Evolutionary conservation across 352 stramenopile species (phyloP).

Genomic region (Aphanomyces invadans): DNA sequence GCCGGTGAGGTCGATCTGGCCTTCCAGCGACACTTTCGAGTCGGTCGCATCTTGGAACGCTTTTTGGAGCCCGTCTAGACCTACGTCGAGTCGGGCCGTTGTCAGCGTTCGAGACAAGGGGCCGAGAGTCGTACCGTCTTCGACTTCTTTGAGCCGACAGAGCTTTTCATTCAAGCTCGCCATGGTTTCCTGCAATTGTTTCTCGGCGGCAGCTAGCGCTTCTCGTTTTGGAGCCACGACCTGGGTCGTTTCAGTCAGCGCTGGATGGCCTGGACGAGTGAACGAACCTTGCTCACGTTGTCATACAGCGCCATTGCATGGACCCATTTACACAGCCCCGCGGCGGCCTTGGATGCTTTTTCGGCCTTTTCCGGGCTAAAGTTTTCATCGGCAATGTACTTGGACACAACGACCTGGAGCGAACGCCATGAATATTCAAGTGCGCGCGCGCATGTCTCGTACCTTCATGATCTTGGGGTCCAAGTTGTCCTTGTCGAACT

Average conservation of each 20-base stretch:
- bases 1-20: constrained; percentile 87
- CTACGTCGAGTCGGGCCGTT: too few species aligned
- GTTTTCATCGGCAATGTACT: constrained; percentile 88
- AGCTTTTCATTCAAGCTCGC: constrained; percentile 87
- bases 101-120: background rate
- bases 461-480: constrained; percentile 81
- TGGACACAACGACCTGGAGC: constrained; percentile 63
- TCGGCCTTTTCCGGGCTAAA: constrained; percentile 89
- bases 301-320: constrained; percentile 91
- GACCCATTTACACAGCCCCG: constrained; percentile 91
- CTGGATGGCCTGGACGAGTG: too few species aligned
- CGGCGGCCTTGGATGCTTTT: constrained; percentile 89
- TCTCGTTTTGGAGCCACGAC: constrained; percentile 90
- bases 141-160: constrained; percentile 83
- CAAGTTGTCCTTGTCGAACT: constrained; percentile 87
- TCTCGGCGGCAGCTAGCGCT: constrained; percentile 73
- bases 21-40: constrained; percentile 89
- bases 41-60: constrained; percentile 84
- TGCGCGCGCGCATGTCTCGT: background rate
- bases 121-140: constrained; percentile 47
- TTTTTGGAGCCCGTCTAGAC: constrained; percentile 68
- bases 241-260: too few species aligned
- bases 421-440: constrained; percentile 38
- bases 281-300: constrained; percentile 77
- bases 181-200: constrained; percentile 84